Percentiles rank a stretch among this genome's conserved stretches.
phyloP scores from a whole-genome alignment of 225 moss, liverwort and hornwort genomes.

The Antitrichia curtipendula region DNA sequence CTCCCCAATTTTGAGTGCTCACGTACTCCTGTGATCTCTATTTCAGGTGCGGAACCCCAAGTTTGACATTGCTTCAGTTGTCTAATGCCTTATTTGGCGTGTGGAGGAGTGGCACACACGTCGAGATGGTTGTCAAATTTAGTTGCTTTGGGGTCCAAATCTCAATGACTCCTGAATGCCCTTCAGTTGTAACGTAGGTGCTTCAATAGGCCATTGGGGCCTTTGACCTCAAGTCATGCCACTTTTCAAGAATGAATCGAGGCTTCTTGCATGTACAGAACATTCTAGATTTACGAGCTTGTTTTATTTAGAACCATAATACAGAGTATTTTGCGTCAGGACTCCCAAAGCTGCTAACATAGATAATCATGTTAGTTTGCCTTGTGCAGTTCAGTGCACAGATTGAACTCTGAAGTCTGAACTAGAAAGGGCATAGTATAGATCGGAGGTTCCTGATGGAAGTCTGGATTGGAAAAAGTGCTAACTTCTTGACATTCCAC shows the following conservation, averaged over 20 bases:
- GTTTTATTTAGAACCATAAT: not conserved
- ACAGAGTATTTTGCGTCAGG: not conserved
- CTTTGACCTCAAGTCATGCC: not conserved
- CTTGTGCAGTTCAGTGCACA: not conserved
- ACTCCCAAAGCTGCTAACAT: not conserved
- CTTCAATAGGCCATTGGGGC: not conserved
- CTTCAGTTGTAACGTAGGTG: not conserved
- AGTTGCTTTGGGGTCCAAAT: not conserved
- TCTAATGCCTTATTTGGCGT: not conserved
- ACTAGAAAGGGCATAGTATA: too few relatives aligned
- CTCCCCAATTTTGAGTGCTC: not conserved
- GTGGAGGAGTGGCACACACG: not conserved
- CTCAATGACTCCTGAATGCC: not conserved
- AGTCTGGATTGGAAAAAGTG: too few relatives aligned
- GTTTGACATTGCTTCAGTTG: not conserved
- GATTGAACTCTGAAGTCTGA: too few relatives aligned
- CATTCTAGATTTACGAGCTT: not conserved
- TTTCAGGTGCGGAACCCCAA: not conserved
- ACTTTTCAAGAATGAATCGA: not conserved
- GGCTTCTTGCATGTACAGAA: not conserved
- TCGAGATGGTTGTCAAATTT: not conserved
- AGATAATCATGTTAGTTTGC: not conserved
- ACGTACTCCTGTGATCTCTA: not conserved
- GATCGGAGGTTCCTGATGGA: not conserved
- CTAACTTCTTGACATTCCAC: not conserved